Percentiles rank a stretch among this genome's conserved stretches.
Conservation (phyloP, 2,329 filamentous ascomycete genomes). For the Alternaria postmessia region DNA sequence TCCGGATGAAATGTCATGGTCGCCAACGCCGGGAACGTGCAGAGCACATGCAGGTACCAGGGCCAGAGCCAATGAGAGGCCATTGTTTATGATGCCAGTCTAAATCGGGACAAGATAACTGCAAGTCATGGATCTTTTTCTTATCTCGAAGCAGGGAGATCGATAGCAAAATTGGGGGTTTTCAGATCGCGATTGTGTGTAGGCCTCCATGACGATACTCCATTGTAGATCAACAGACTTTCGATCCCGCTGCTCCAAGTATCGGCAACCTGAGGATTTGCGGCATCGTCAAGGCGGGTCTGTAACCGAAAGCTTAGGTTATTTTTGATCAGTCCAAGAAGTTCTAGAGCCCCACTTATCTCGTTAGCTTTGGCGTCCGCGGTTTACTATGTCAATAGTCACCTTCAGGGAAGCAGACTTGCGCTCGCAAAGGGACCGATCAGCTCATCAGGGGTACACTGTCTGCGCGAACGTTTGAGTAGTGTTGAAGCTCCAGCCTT, state of each 20-base stretch:
- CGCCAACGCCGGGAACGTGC: constrained; percentile 15
- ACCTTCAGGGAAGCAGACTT: constrained; percentile 3
- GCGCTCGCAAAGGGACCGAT: constrained; percentile 4
- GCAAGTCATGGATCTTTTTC: neutral
- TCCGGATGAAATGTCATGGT: constrained; percentile 11
- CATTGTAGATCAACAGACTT: neutral
- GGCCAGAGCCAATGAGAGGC: constrained; percentile 1
- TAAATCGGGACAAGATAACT: neutral
- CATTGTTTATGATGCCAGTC: neutral
- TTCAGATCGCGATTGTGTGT: neutral
- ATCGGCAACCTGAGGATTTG: constrained; percentile 2
- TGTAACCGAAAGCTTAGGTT: constrained; percentile 19
- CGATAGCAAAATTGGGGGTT: neutral
- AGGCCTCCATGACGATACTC: neutral
- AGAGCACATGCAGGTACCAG: constrained; percentile 11
- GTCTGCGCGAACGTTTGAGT: constrained; percentile 11
- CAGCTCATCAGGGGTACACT: constrained; percentile 5
- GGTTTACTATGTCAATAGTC: constrained; percentile 26
- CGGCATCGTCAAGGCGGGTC: constrained; percentile 1
- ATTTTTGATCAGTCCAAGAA: constrained; percentile 18
- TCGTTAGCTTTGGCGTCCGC: constrained; percentile 12
- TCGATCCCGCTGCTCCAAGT: neutral
- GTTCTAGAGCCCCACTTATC: constrained; percentile 15
- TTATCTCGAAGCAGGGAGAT: neutral
- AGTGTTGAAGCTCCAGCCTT: constrained; percentile 5